Evolutionary conservation across 805 yeast genomes (phyloP), one percentile per base, ranked within the genome.

Genomic region (Metschnikowia continentalis): DNA sequence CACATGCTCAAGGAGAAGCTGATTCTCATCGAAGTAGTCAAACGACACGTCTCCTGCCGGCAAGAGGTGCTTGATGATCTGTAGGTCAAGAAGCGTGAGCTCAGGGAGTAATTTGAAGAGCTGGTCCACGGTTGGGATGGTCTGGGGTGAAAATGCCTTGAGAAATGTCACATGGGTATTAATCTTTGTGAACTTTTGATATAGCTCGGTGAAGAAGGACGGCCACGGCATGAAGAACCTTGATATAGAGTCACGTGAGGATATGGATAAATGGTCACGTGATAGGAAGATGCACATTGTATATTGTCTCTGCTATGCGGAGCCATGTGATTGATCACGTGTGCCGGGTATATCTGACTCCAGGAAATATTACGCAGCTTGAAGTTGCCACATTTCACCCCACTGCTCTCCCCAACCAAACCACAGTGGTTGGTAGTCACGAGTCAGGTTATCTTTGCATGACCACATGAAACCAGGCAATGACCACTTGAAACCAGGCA

Each of bases 11-110:
- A 77, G 68, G 45, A 63, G 53, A 10, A 83, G 61, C 57, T 84
- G 91, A 60, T 85, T 84, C 62, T 86, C 90, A 64, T 91, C 96
- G 41, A 86, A 83, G 63, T 88, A 91, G 46, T 82, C 87, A 47
- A 61, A 72, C 60, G 84, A 83, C 2, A 82, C 70, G 11, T 88
- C 79, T 45, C 87, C 92, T 26, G 78, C 71, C 0, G 96, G 96
- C 1, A 88, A 64, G 6, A 90, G 60, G 7, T 71, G 76, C 42
- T 75, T 79, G 32, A 91, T 75, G 50, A 76, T 74, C 1, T 95
- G 88, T 35, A 86, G 75, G 63, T 89, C 96, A 8, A 73, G 66
- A 10, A 68, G 61, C 1, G 74, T 69, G 23, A 73, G 64, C 23
- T 59, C 63, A 2, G 56, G 54, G 41, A 67, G 63, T 30, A 72